Evolutionary conservation across 1,139 yeast genomes (phyloP), one percentile per base, ranked within the genome.

Genomic region (Pichia inconspicua): DNA sequence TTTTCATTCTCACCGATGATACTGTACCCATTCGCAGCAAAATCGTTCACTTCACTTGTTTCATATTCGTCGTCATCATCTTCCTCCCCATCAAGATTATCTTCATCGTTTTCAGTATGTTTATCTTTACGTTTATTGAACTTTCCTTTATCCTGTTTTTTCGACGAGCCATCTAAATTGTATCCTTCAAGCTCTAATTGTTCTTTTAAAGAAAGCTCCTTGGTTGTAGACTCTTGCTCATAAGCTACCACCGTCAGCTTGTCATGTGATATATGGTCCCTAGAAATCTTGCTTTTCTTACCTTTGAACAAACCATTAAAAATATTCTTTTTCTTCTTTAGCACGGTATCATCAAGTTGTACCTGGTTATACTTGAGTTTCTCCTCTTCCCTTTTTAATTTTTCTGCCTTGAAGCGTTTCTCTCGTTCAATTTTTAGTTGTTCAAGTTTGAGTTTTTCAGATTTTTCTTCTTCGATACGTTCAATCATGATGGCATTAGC

Each of bases 221-320:
- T 19, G 1, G 15, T 5, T 7, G 31, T 19, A 3, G 17, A 5
- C 12, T 38, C 25, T 2, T 42, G 41, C 1, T 4, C 25, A 27
- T n/a, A 12, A 1, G 36, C 44, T 8, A 8, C 37, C 2, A 10
- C 11, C 5, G 15, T 36, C 5, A 43, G 10, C 17, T 43, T 45
- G 10, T 45, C 39, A 25, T 52, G 53, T 2, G 55, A 47, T 12
- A 55, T 40, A 36, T 51, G 53, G 38, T 56, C 59, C 28, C 47
- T 51, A 2, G 59, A 50, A 19, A 57, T 56, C 31, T 55, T 53
- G 19, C 55, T 53, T 22, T 22, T 22, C 45, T 55, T 56, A 27
- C 51, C 42, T 8, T 50, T 42, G 37, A 56, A 56, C 8, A 56
- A 32, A 34, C 44, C 44, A 14, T 42, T 43, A 22, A 53, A 46